phyloP scores from a whole-genome alignment of 2,329 filamentous ascomycete genomes.

The Fusarium musae region DNA sequence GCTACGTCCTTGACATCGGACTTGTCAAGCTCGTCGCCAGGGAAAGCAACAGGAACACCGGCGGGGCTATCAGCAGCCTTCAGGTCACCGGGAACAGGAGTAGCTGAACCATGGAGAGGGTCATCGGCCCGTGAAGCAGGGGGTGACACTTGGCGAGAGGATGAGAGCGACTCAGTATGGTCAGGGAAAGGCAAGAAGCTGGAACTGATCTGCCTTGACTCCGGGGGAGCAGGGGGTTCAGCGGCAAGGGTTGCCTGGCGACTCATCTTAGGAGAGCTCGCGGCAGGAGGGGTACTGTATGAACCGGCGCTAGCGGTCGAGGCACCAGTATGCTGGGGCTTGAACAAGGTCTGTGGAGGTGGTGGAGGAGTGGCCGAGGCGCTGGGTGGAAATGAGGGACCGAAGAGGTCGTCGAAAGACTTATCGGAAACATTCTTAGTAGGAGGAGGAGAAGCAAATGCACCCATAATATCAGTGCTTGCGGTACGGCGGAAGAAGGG shows the following conservation, averaged over 20 bases:
- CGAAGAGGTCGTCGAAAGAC: constrained; percentile 89
- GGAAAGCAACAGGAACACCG: constrained; percentile 47
- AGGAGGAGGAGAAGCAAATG: constrained; percentile 61
- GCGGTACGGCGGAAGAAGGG: constrained; percentile 87
- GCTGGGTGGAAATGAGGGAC: constrained; percentile 68
- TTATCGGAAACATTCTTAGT: constrained; percentile 65
- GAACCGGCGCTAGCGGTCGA: constrained; percentile 64
- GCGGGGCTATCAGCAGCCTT: constrained; percentile 31
- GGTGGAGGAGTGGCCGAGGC: constrained; percentile 57
- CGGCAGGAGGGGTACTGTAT: constrained; percentile 64
- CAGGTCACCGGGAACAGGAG: constrained; percentile 42
- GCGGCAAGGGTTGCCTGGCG: constrained; percentile 68
- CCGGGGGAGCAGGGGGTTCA: constrained; percentile 72
- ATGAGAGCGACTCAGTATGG: constrained; percentile 75
- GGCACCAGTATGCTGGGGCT: constrained; percentile 68
- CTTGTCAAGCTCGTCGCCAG: constrained; percentile 52
- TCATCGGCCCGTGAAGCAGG: constrained; percentile 69
- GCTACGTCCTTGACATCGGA: constrained; percentile 47
- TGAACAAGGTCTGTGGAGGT: constrained; percentile 53
- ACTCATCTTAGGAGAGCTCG: constrained; percentile 69
- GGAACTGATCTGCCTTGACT: constrained; percentile 81
- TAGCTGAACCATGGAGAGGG: constrained; percentile 50
- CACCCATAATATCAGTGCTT: constrained; percentile 69
- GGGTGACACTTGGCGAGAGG: constrained; percentile 81
- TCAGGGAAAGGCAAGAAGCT: constrained; percentile 78